Percentiles rank a stretch among this genome's conserved stretches.
Conservation (phyloP, 768 basidiomycete species). For the Xanthoconium stramineum region DNA sequence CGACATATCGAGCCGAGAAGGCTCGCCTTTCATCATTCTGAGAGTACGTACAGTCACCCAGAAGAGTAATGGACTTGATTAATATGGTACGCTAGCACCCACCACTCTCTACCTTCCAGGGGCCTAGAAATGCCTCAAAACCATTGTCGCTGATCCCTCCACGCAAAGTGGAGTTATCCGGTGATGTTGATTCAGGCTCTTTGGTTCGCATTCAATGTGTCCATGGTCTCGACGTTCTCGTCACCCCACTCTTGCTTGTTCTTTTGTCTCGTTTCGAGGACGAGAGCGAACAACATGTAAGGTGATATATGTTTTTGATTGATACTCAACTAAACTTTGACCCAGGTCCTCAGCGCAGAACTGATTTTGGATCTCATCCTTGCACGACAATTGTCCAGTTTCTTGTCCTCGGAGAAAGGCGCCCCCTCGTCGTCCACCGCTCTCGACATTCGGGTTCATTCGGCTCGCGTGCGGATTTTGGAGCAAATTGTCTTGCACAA, state of each 20-base stretch:
- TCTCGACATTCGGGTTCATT: constrained; percentile 44
- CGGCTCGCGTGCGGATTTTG: constrained; percentile 39
- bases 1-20: constrained; percentile 43
- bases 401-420: constrained; percentile 24
- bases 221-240: constrained; percentile 37
- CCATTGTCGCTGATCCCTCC: constrained; percentile 2
- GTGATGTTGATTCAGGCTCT: not conserved
- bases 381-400: constrained; percentile 34
- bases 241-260: constrained; percentile 57
- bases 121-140: not conserved
- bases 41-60: constrained; percentile 34
- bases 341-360: constrained; percentile 37
- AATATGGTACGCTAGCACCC: constrained; percentile 10
- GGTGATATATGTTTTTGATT: constrained; percentile 11
- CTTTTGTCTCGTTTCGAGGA: constrained; percentile 43
- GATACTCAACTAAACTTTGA: constrained; percentile 6
- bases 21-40: constrained; percentile 43
- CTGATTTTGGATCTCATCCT: constrained; percentile 42
- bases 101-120: constrained; percentile 5
- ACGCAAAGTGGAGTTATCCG: constrained; percentile 1
- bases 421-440: constrained; percentile 18
- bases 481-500: constrained; percentile 40
- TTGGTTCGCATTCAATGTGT: constrained; percentile 38
- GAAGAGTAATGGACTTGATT: not conserved
- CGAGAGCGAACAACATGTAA: constrained; percentile 47